A percentile compares a stretch with the other conserved stretches of the same genome.
Conservation (phyloP, 192 early-diverging fungal species). For the Coemansia sp. region DNA sequence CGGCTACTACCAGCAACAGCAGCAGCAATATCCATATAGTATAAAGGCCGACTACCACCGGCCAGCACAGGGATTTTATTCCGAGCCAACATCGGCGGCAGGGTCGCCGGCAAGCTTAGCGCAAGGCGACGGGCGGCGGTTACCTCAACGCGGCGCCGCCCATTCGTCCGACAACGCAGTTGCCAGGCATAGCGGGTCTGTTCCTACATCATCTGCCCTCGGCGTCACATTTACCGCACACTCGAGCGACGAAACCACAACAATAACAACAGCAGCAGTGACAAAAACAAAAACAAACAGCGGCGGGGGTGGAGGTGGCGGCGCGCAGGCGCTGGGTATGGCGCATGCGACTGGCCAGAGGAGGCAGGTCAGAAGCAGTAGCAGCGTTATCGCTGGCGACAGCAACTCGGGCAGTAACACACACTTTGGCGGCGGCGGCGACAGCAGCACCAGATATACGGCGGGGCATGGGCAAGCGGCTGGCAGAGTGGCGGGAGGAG, state of each 20-base stretch:
- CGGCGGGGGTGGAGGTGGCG: not conserved
- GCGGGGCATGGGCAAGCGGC: not conserved
- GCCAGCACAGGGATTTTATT: slow-evolving; percentile 30
- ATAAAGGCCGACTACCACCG: slow-evolving; percentile 27
- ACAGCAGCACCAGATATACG: slow-evolving; percentile 1
- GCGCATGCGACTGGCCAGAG: not conserved
- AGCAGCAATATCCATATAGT: slow-evolving; percentile 15
- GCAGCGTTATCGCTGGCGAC: slow-evolving; percentile 3
- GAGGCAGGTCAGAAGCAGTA: slow-evolving; percentile 6
- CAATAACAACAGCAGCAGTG: slow-evolving; percentile 16
- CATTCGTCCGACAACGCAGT: slow-evolving; percentile 27
- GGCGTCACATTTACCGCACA: slow-evolving; percentile 37
- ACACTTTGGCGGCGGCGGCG: not conserved
- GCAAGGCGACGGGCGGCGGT: slow-evolving; percentile 9
- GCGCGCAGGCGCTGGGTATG: not conserved
- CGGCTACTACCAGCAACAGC: slow-evolving; percentile 20
- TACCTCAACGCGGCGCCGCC: not conserved
- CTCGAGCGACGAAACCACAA: slow-evolving; percentile 14
- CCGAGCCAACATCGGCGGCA: slow-evolving; percentile 38
- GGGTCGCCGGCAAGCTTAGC: slow-evolving; percentile 28
- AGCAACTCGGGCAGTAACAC: slow-evolving; percentile 27
- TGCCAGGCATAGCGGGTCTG: slow-evolving; percentile 6
- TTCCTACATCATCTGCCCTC: slow-evolving; percentile 28
- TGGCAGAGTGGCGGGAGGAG: not conserved
- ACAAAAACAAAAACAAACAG: slow-evolving; percentile 9